Conservation (phyloP, 2,329 filamentous ascomycete species). For the Akanthomyces muscarius region DNA sequence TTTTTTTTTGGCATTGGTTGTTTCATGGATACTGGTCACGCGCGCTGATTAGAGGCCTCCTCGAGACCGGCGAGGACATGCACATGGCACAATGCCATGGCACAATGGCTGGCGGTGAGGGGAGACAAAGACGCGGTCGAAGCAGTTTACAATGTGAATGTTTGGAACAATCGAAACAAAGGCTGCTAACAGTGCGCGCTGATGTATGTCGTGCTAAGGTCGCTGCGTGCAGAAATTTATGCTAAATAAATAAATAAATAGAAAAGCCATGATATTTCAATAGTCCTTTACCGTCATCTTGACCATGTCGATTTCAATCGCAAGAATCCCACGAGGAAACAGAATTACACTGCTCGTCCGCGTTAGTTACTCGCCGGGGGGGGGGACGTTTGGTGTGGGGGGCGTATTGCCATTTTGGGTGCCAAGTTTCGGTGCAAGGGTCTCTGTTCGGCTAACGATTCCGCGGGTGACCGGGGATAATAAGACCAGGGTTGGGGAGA, state of each 20-base stretch:
- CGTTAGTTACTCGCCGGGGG: background rate
- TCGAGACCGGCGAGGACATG: background rate
- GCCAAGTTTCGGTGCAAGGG: conserved; percentile 9
- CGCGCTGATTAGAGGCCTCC: conserved; percentile 4
- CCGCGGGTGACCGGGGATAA: background rate
- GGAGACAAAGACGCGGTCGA: background rate
- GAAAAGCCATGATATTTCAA: too few relatives aligned
- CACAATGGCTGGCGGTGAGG: background rate
- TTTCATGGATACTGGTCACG: background rate
- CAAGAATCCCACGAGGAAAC: background rate
- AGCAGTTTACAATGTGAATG: background rate
- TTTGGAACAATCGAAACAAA: too few relatives aligned
- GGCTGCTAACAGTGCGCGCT: too few relatives aligned
- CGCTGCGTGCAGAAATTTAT: too few relatives aligned
- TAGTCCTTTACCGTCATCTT: too few relatives aligned
- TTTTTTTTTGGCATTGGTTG: background rate
- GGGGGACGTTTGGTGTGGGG: background rate
- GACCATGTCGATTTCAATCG: too few relatives aligned
- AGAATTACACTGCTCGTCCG: background rate
- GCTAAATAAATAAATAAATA: too few relatives aligned
- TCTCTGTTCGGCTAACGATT: conserved; percentile 2
- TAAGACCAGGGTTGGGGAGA: background rate
- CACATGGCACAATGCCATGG: background rate
- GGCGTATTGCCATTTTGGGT: conserved; percentile 9
- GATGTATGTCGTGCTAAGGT: too few relatives aligned